These are phyloP conservation scores for Chionographis japonica DNA, from an alignment of 106 monocot genomes.

Conservation along the genomic window DNA sequence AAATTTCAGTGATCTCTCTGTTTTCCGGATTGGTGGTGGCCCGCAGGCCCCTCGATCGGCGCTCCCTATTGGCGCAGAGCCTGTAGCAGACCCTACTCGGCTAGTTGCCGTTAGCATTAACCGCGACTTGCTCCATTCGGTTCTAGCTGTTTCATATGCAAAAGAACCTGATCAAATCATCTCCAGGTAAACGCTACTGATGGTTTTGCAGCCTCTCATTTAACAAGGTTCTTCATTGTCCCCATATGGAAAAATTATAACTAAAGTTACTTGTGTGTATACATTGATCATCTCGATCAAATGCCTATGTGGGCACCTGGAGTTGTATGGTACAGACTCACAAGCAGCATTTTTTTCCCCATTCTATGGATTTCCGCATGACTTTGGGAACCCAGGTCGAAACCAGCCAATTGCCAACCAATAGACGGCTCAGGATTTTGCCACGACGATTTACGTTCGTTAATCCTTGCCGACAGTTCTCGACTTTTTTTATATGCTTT, in stretches of 20 bases:
- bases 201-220: neutral
- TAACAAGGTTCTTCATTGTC: neutral
- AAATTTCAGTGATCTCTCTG: slow-evolving; percentile 72
- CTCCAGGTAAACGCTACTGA: slow-evolving; percentile 48
- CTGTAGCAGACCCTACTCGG: slow-evolving; percentile 78
- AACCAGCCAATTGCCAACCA: too few relatives aligned
- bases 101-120: slow-evolving; percentile 65
- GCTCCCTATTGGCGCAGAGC: slow-evolving; percentile 90
- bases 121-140: slow-evolving; percentile 70
- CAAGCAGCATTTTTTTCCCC: too few relatives aligned
- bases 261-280: too few relatives aligned
- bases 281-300: too few relatives aligned
- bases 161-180: slow-evolving; percentile 88
- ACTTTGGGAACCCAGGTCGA: too few relatives aligned
- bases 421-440: neutral
- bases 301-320: too few relatives aligned
- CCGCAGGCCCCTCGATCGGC: slow-evolving; percentile 88
- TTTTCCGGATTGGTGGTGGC: slow-evolving; percentile 81
- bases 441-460: neutral
- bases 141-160: slow-evolving; percentile 94
- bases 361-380: too few relatives aligned
- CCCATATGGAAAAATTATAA: too few relatives aligned
- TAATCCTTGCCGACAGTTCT: slow-evolving; percentile 7
- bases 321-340: too few relatives aligned
- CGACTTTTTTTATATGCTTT: neutral